Base-by-base conservation (phyloP, 768 basidiomycete species). In the Tremella mesenterica region DNA sequence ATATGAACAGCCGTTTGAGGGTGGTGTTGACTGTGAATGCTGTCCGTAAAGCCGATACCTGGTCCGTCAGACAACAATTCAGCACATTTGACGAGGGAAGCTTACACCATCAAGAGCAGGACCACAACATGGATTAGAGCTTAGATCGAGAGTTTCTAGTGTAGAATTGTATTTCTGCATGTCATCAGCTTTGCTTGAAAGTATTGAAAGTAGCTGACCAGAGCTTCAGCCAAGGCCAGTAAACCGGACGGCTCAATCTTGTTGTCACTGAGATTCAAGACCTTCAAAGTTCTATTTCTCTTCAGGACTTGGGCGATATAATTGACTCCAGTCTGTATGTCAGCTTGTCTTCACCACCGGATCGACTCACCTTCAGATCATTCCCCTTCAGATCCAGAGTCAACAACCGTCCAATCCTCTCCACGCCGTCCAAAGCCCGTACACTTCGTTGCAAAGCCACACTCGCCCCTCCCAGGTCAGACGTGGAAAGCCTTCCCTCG, bases 261-360 rank as follows among this genome's bases (percentile, higher is more conserved):
- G 72, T 97, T 97, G 71, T 97, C 93, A 64, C 86, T 85, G 48
- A 97, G 75, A 71, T 96, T 97, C 23, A 96, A 78, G 4, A 96
- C 84, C 73, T 93, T 95, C 39, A 97, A 77, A 2, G 93, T 96
- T 39, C 91, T 78, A 73, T 99, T 97, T 31, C 93, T 84, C 69
- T 97, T 97, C 58, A 97, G 77, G 0, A 97, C 93, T 73, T 97
- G 92, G 0, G 91, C 85, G 44, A 97, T 81, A 66, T 95, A 96
- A 0, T 81, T 81, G 30, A 96, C 84, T 0, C 93, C 92, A 38
- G 73, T 80, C 80, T 81, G 56, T 13, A 23, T 25, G 34, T 56
- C 52, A 59, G 48, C 54, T 9, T 16, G 5, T 14, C 27, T 18
- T 34, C 18, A 43, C 18, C 27, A 14, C 12, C 13, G 9, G n/a